Evolutionary conservation across 2,329 filamentous ascomycete genomes (phyloP).

Genomic region (Ploettnerulaceae sp.): DNA sequence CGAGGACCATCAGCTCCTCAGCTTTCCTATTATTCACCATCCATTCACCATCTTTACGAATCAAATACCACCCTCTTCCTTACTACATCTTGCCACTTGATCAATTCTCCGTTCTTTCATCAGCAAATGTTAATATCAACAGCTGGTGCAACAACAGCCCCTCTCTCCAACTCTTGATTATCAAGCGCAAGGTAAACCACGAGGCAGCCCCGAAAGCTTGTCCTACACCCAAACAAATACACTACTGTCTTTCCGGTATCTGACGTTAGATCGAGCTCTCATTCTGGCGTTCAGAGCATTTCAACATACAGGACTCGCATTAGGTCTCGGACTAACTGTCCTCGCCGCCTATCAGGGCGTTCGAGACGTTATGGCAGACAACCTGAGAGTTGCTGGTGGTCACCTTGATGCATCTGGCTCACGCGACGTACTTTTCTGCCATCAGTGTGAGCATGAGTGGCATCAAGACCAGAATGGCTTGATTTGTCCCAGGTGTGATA

Average conservation of each 20-base stretch:
- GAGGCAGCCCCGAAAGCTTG: slow-evolving; percentile 14
- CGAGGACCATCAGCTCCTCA: not conserved
- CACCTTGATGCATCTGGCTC: slow-evolving; percentile 46
- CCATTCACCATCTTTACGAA: not conserved
- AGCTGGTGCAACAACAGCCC: slow-evolving; percentile 8
- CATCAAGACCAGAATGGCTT: slow-evolving; percentile 65
- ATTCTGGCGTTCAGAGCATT: slow-evolving; percentile 53
- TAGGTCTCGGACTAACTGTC: slow-evolving; percentile 55
- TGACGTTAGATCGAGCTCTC: slow-evolving; percentile 21
- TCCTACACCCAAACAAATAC: slow-evolving; percentile 10
- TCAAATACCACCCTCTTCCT: not conserved
- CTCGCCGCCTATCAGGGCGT: slow-evolving; percentile 49
- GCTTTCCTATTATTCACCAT: not conserved
- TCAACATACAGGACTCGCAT: slow-evolving; percentile 48
- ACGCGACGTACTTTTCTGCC: slow-evolving; percentile 79
- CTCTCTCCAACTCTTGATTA: slow-evolving; percentile 11
- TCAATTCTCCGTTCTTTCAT: too few relatives aligned
- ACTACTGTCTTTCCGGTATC: not conserved
- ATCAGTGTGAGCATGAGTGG: slow-evolving; percentile 78
- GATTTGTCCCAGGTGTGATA: slow-evolving; percentile 69
- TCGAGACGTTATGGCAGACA: slow-evolving; percentile 39
- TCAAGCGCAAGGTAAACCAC: slow-evolving; percentile 16
- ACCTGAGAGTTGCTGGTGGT: not conserved
- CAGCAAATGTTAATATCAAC: not conserved
- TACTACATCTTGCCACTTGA: not conserved